Conservation (phyloP, 2,329 filamentous ascomycete species). For the Cladobotryum protrusum region DNA sequence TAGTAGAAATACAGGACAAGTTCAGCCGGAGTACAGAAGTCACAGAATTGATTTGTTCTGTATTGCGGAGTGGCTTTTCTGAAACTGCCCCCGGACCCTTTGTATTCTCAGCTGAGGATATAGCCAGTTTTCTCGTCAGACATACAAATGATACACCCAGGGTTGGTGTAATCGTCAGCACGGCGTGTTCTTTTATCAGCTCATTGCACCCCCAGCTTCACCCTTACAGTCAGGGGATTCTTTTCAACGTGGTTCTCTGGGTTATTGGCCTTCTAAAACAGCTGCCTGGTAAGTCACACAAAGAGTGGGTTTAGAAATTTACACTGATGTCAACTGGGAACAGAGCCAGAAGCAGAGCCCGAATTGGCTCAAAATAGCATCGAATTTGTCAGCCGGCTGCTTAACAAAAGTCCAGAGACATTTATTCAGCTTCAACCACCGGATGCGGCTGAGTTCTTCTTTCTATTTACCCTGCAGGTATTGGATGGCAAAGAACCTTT, state of each 20-base stretch:
- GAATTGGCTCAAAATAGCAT: constrained; percentile 70
- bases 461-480: constrained; percentile 65
- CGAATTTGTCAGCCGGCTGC: constrained; percentile 61
- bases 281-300: constrained; percentile 45
- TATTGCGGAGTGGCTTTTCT: constrained; percentile 68
- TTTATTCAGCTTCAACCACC: constrained; percentile 53
- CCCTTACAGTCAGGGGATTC: constrained; percentile 39
- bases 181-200: constrained; percentile 63
- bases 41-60: constrained; percentile 63
- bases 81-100: constrained; percentile 71
- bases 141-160: constrained; percentile 56
- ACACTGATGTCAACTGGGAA: constrained; percentile 24
- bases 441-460: constrained; percentile 56
- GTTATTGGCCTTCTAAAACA: constrained; percentile 55
- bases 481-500: constrained; percentile 66
- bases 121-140: constrained; percentile 60
- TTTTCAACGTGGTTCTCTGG: constrained; percentile 53
- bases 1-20: constrained; percentile 41
- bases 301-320: neutral
- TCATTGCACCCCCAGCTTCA: constrained; percentile 45
- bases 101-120: constrained; percentile 60
- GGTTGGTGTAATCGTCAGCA: constrained; percentile 63
- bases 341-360: constrained; percentile 61
- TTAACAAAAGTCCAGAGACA: constrained; percentile 54
- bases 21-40: constrained; percentile 60